Base-by-base conservation (phyloP, 2,329 filamentous ascomycete species). In the Exophiala xenobiotica region DNA sequence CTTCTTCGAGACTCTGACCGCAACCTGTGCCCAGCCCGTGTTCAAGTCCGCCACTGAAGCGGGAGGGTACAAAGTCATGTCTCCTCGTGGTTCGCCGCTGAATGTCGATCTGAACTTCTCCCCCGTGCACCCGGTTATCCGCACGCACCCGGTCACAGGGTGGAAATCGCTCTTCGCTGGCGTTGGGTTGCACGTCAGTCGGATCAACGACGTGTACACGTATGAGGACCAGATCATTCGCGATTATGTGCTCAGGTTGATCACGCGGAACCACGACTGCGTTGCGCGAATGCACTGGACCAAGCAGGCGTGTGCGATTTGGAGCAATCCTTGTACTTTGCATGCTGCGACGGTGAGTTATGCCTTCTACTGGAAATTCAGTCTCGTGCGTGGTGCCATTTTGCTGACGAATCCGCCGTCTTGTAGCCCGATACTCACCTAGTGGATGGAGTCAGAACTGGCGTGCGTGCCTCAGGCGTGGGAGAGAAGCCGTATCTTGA, bases 81-180 rank as follows among this genome's bases (percentile, higher is more conserved):
- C 70, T 6, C 66, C 71, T 12, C 71, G 80, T 11, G 79, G 79
- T 2, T 68, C 75, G 0, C 78, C 80, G 0, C 70, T 77, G 59
- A 84, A 84, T 61, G 65, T 77, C 2, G 81, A 80, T 12, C 63
- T 63, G 1, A 69, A 75, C 1, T 65, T 84, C 14, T 67, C 67
- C 18, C 74, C 80, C 0, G 66, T 73, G 0, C 81, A 84, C 58
- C 80, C 80, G 0, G 73, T 83, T 1, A 71, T 83, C 5, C 74
- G 81, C 14, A 84, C 81, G 1, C 83, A 85, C 57, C 81, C 82
- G 0, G 80, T 84, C 1, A 84, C 81, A 0, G 81, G 81, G 0
- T 85, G 82, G 81, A 83, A 82, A 66, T 76, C 72, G 47, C 67
- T 82, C 9, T 82, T 71, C 51, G 72, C 68, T 1, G 68, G 66